Percentiles rank a stretch among this genome's conserved stretches.
These are phyloP conservation scores for Globisporangium orthogonon DNA, from an alignment of 352 stramenopile species.

Conservation along the genomic window DNA sequence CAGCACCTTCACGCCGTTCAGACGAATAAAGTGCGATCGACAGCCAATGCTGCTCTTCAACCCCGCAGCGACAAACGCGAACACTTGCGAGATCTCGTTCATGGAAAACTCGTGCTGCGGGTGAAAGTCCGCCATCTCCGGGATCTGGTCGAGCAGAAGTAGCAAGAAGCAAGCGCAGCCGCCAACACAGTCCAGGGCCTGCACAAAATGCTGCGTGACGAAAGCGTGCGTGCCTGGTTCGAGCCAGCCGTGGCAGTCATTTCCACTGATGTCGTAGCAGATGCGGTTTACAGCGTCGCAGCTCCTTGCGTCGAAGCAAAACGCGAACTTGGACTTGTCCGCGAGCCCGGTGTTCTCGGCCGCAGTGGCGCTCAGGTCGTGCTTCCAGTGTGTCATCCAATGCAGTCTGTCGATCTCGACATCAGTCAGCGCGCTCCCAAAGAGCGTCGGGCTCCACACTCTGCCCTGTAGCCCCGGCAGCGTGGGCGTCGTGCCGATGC, in stretches of 20 bases:
- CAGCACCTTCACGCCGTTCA: slow-evolving; percentile 67
- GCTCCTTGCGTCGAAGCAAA: slow-evolving; percentile 72
- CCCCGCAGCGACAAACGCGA: slow-evolving; percentile 53
- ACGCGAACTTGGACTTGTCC: slow-evolving; percentile 78
- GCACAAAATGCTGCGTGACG: slow-evolving; percentile 53
- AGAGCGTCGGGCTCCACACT: slow-evolving; percentile 74
- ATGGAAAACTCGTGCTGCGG: slow-evolving; percentile 61
- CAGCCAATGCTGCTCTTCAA: slow-evolving; percentile 52
- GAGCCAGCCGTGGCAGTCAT: slow-evolving; percentile 64
- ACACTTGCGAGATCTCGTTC: slow-evolving; percentile 56
- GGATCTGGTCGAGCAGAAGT: slow-evolving; percentile 68
- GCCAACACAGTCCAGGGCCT: slow-evolving; percentile 62
- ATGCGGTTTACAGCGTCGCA: slow-evolving; percentile 45
- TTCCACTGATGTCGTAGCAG: slow-evolving; percentile 73
- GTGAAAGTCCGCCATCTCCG: slow-evolving; percentile 74
- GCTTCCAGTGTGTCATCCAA: slow-evolving; percentile 77
- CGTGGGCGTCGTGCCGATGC: slow-evolving; percentile 53
- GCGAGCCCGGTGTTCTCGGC: slow-evolving; percentile 54
- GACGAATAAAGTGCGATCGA: slow-evolving; percentile 63
- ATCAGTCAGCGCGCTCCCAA: slow-evolving; percentile 55
- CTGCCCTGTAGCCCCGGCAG: slow-evolving; percentile 49
- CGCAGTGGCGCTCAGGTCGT: slow-evolving; percentile 41
- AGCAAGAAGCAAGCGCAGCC: slow-evolving; percentile 69
- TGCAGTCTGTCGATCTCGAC: slow-evolving; percentile 62
- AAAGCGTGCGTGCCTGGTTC: slow-evolving; percentile 57